Base-by-base conservation (phyloP, 2,329 filamentous ascomycete genomes). In the Didymella glomerata region DNA sequence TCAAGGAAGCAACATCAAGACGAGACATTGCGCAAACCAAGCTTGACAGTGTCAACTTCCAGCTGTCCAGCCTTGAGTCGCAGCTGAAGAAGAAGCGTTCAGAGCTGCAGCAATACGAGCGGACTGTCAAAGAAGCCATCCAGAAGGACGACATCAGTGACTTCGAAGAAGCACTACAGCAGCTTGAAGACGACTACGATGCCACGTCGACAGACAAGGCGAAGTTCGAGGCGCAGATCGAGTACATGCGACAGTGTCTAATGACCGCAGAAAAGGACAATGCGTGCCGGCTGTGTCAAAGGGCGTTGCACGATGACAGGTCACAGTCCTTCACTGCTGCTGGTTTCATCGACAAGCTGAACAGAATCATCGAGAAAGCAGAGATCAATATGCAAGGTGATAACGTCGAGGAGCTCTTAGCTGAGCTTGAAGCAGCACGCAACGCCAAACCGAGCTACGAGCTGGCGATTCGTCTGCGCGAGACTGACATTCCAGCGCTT, bases 31-130 rank as follows among this genome's bases (percentile, higher is more conserved):
- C 86, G 2, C 86, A 85, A 64, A 86, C 90, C 64, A 90, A 93
- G 68, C 83, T 94, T 28, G 89, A 92, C 69, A 89, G 93, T 65
- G 79, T 92, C 11, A 90, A 93, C 61, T 92, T 87, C 75, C 88
- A 87, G 68, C 80, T 96, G 32, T 88, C 87, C 45, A 88, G 83
- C 46, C 79, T 84, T 24, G 87, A 86, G 44, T 86, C 87, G n/a
- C 86, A 85, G 13, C 80, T 89, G 25, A 86, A 84, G 65, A 86
- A 86, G 70, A 89, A 89, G 65, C 81, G 85, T 14, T 79, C 84
- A 28, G 90, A 93, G 58, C 81, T 86, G 41, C 80, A 86, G 49
- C 81, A 81, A 28, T 89, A 86, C 71, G 85, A 90, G 60, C 79
- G 84, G 36, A 83, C 86, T 24, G 85, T 92, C 48, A 83, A 84